Evolutionary conservation across 768 basidiomycete genomes (phyloP).

Genomic region (Mycena epipterygia): DNA sequence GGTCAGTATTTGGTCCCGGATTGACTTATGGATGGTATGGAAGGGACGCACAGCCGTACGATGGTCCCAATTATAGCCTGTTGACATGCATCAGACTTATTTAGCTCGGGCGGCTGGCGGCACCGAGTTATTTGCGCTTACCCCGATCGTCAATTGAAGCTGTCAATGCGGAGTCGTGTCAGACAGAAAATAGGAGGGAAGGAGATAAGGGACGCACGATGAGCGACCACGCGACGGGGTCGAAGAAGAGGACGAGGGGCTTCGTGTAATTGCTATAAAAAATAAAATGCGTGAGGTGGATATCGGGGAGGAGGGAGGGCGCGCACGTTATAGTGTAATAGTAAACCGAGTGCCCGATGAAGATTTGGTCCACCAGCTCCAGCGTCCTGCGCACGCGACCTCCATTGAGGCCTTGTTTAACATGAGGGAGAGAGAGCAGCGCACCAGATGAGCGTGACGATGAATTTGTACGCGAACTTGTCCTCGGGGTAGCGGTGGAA

Average conservation of each 20-base stretch:
- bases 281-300: too few species aligned
- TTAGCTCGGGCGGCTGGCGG: neutral
- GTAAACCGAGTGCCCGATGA: slow-evolving; percentile 68
- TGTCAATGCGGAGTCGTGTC: neutral
- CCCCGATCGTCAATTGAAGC: slow-evolving; percentile 52
- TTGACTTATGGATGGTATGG: neutral
- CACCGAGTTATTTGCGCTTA: slow-evolving; percentile 43
- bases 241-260: slow-evolving; percentile 42
- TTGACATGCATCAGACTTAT: slow-evolving; percentile 25
- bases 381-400: slow-evolving; percentile 51
- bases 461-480: slow-evolving; percentile 34
- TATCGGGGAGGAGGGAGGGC: neutral
- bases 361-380: slow-evolving; percentile 62
- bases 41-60: slow-evolving; percentile 65
- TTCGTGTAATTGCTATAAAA: slow-evolving; percentile 53
- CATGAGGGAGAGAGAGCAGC: neutral
- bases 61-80: slow-evolving; percentile 63
- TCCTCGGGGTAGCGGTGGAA: slow-evolving; percentile 56
- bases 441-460: slow-evolving; percentile 44
- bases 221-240: slow-evolving; percentile 55
- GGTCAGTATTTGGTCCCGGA: neutral
- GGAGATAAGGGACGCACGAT: slow-evolving; percentile 45
- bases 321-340: slow-evolving; percentile 68
- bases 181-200: neutral
- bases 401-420: neutral